These are phyloP conservation scores for Aristolochia contorta DNA, from an alignment of 164 flowering plant genomes.

Conservation along the genomic window DNA sequence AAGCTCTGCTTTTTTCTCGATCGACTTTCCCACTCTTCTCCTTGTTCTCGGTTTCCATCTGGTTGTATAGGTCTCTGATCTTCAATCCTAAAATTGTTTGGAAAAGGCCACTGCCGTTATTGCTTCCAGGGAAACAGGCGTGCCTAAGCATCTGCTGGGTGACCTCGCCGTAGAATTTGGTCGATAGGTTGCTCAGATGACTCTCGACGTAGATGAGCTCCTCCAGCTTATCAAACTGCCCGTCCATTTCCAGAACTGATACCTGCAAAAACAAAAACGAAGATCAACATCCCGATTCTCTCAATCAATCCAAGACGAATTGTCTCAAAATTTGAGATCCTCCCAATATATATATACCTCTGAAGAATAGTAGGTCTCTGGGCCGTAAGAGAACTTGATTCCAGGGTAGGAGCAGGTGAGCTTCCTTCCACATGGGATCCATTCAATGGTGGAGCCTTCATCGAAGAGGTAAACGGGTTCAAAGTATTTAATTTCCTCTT, in stretches of 20 bases:
- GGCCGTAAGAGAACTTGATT: constrained; percentile 80
- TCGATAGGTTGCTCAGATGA: constrained; percentile 81
- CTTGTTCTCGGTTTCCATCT: constrained; percentile 18
- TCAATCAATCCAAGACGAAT: neutral
- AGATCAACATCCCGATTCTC: neutral
- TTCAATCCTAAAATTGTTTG: constrained; percentile 86
- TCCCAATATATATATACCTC: constrained; percentile 41
- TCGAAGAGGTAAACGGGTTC: constrained; percentile 86
- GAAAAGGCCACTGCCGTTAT: constrained; percentile 93
- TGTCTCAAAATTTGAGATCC: no score
- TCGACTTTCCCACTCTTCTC: neutral
- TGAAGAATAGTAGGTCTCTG: constrained; percentile 65
- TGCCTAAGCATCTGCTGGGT: constrained; percentile 96
- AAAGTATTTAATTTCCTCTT: constrained; percentile 75
- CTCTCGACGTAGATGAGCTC: constrained; percentile 93
- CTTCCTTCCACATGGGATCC: constrained; percentile 97
- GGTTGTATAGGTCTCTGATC: constrained; percentile 82
- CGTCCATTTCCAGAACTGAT: constrained; percentile 93
- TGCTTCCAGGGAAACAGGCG: constrained; percentile 89
- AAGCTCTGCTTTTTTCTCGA: neutral
- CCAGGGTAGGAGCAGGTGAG: constrained; percentile 98
- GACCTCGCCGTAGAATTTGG: constrained; percentile 91
- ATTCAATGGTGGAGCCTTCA: constrained; percentile 86
- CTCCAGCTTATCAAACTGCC: constrained; percentile 90
- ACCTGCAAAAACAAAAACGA: constrained; percentile 33